Conservation (phyloP, 1,284 basidiomycete genomes). For the Lentinula novae-zelandiae region DNA sequence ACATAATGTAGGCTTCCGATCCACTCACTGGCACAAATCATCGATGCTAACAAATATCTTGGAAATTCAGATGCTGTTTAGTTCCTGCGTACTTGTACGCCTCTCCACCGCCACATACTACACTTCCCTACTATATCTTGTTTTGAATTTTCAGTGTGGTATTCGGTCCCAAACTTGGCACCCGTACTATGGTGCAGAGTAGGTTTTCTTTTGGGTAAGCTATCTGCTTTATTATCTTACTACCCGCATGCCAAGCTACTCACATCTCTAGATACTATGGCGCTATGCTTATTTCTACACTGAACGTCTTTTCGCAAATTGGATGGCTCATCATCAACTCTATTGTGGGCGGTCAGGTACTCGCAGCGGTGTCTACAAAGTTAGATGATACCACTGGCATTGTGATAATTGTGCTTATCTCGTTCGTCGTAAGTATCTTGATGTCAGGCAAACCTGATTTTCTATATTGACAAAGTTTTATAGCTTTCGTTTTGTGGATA, state of each 20-base stretch:
- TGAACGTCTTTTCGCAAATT: conserved; percentile 62
- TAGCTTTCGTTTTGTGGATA: conserved; percentile 60
- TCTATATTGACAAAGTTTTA: background rate
- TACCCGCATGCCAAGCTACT: background rate
- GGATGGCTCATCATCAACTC: conserved; percentile 72
- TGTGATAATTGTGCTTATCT: conserved; percentile 69
- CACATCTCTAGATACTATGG: conserved; percentile 49
- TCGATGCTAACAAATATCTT: background rate
- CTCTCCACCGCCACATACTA: conserved; percentile 4
- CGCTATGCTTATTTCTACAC: conserved; percentile 55
- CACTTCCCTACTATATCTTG: conserved; percentile 15
- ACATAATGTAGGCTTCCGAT: conserved; percentile 43
- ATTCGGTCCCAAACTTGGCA: conserved; percentile 60
- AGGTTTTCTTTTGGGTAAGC: conserved; percentile 36
- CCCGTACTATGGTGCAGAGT: conserved; percentile 58
- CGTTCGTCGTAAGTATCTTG: conserved; percentile 46
- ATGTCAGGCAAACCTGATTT: background rate
- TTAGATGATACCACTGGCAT: conserved; percentile 63
- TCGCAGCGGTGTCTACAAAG: conserved; percentile 54
- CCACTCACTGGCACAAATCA: background rate
- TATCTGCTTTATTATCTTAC: background rate
- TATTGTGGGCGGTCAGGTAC: conserved; percentile 73
- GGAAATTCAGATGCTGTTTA: conserved; percentile 26
- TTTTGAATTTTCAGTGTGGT: conserved; percentile 34
- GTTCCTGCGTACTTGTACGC: conserved; percentile 56